Conservation (phyloP, 768 basidiomycete genomes). For the Lyophyllum atratum region DNA sequence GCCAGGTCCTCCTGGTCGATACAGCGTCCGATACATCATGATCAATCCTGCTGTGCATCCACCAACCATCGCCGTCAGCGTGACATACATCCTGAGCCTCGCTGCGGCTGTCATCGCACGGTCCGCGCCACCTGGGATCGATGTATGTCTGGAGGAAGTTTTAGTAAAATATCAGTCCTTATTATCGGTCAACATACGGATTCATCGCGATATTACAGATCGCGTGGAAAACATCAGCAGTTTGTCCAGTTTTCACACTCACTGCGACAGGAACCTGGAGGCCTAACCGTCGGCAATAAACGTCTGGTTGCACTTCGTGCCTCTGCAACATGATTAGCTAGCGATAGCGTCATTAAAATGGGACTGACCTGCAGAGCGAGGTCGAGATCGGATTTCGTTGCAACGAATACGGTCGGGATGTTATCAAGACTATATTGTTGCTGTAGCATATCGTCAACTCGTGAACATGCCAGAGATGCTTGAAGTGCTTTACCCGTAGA, state of each 20-base stretch:
- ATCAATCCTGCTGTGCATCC: constrained; percentile 74
- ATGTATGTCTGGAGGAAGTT: constrained; percentile 44
- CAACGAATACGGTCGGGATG: constrained; percentile 94
- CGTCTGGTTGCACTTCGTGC: constrained; percentile 98
- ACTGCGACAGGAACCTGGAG: constrained; percentile 96
- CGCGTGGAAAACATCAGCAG: constrained; percentile 84
- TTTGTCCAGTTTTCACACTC: constrained; percentile 83
- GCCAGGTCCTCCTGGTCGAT: constrained; percentile 59
- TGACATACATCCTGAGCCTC: constrained; percentile 71
- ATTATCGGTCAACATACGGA: constrained; percentile 60
- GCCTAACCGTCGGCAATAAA: constrained; percentile 86
- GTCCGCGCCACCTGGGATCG: constrained; percentile 84
- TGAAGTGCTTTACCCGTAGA: constrained; percentile 61
- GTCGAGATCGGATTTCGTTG: constrained; percentile 98
- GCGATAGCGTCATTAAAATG: constrained; percentile 1
- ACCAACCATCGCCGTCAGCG: constrained; percentile 71
- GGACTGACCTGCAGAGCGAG: constrained; percentile 84
- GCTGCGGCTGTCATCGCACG: constrained; percentile 72
- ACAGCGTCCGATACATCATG: constrained; percentile 67
- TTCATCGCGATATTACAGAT: constrained; percentile 85
- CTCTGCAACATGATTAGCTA: constrained; percentile 48
- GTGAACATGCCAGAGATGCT: background rate
- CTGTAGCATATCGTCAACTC: constrained; percentile 41
- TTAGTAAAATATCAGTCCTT: background rate
- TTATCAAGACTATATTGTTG: constrained; percentile 97